Evolutionary conservation across 352 stramenopile genomes (phyloP).

Genomic region (Phytophthora sp.): DNA sequence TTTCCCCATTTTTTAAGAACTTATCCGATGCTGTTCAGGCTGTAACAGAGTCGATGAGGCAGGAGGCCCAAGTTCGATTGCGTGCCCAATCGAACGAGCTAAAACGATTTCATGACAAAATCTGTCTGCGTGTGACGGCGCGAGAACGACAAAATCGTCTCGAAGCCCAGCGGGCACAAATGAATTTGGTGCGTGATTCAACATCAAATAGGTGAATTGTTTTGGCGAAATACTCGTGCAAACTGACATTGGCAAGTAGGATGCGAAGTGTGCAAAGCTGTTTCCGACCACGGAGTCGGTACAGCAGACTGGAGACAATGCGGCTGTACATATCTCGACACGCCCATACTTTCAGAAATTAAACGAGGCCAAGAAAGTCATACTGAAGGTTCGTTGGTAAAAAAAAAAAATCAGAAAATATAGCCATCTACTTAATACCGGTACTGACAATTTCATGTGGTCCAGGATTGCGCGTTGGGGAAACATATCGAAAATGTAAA

Average conservation of each 20-base stretch:
- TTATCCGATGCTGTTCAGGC: conserved; percentile 22
- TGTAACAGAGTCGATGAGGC: conserved; percentile 45
- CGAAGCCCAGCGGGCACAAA: conserved; percentile 27
- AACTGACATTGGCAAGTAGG: conserved; percentile 16
- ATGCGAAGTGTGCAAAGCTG: conserved; percentile 47
- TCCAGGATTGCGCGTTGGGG: conserved; percentile 35
- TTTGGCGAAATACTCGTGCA: too few species aligned
- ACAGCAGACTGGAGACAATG: not conserved
- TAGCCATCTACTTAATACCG: too few species aligned
- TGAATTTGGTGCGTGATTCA: conserved; percentile 27
- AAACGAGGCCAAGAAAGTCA: conserved; percentile 18
- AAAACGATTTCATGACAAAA: conserved; percentile 65
- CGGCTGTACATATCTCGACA: conserved; percentile 8
- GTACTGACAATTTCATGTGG: too few species aligned
- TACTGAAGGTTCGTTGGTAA: conserved; percentile 33
- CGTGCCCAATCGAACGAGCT: conserved; percentile 49
- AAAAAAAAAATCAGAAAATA: too few species aligned
- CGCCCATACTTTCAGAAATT: conserved; percentile 24
- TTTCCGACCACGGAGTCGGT: conserved; percentile 32
- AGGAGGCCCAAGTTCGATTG: conserved; percentile 41
- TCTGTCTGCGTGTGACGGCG: conserved; percentile 61
- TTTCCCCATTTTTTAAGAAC: not conserved
- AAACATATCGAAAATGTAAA: conserved; percentile 50
- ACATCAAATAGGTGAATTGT: not conserved
- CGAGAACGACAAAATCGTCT: conserved; percentile 48